Conservation (phyloP, 225 moss, liverwort and hornwort species). For the Rhytidiadelphus loreus region DNA sequence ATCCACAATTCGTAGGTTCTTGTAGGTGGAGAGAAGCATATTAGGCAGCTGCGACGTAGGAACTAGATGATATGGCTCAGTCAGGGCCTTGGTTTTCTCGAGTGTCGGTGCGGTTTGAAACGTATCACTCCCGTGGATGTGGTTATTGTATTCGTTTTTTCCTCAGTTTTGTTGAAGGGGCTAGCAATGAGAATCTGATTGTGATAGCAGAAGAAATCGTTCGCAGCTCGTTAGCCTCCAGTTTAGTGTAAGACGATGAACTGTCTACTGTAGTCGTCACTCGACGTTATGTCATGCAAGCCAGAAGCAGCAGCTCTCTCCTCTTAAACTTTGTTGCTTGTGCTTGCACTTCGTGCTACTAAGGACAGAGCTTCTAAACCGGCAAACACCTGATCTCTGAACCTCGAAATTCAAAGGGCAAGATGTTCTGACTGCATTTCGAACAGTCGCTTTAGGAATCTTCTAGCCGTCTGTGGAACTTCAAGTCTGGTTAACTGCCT, state of each 20-base stretch:
- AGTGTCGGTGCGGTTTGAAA: background rate
- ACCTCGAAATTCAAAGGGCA: background rate
- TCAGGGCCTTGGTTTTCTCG: background rate
- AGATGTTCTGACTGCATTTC: background rate
- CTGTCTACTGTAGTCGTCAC: background rate
- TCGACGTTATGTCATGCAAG: background rate
- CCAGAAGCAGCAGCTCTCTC: background rate
- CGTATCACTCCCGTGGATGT: background rate
- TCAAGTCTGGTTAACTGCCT: background rate
- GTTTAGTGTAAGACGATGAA: background rate
- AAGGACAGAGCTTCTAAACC: background rate
- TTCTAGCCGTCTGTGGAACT: background rate
- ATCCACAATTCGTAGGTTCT: background rate
- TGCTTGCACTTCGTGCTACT: background rate
- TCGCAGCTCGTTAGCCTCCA: background rate
- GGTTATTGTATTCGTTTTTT: background rate
- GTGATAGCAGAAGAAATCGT: background rate
- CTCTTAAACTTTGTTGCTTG: background rate
- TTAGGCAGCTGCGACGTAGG: background rate
- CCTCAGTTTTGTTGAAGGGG: background rate
- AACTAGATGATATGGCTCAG: background rate
- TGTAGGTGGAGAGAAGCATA: background rate
- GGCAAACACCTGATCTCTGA: background rate
- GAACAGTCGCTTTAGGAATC: background rate
- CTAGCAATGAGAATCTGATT: background rate